phyloP scores from a whole-genome alignment of 2,329 filamentous ascomycete genomes.

The Paecilomyces niveus region DNA sequence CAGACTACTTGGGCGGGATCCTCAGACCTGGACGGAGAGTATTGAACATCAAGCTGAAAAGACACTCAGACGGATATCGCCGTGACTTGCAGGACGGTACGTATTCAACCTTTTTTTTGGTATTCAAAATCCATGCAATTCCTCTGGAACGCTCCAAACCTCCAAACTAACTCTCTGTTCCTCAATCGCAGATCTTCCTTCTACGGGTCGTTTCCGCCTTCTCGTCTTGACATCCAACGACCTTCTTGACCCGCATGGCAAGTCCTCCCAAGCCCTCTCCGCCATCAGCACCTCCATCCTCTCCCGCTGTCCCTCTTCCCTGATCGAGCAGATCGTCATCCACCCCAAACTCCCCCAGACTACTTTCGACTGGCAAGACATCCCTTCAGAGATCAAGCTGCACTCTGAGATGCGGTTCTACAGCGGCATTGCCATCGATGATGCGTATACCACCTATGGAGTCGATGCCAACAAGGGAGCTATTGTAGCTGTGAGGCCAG shows the following conservation, averaged over 20 bases:
- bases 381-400: constrained; percentile 22
- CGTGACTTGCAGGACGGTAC: constrained; percentile 31
- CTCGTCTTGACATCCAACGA: constrained; percentile 28
- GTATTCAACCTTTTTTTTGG: not conserved
- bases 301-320: constrained; percentile 16
- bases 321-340: constrained; percentile 28
- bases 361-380: constrained; percentile 25
- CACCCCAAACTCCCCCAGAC: constrained; percentile 20
- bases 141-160: not conserved
- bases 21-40: constrained; percentile 29
- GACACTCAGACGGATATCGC: constrained; percentile 30
- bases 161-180: too few relatives aligned
- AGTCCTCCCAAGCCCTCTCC: constrained; percentile 17
- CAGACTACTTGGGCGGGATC: constrained; percentile 27
- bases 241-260: constrained; percentile 21
- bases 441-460: constrained; percentile 30
- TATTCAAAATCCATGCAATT: not conserved
- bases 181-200: constrained; percentile 22
- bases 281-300: constrained; percentile 15
- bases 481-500: constrained; percentile 29
- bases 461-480: constrained; percentile 23
- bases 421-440: constrained; percentile 24
- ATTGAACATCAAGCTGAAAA: constrained; percentile 23
- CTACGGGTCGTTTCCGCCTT: constrained; percentile 31
- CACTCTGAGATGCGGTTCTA: constrained; percentile 31